Percentiles rank a stretch among this genome's conserved stretches.
These are phyloP conservation scores for Daldinia concentrica DNA, from an alignment of 495 filamentous ascomycete species.

Conservation along the genomic window DNA sequence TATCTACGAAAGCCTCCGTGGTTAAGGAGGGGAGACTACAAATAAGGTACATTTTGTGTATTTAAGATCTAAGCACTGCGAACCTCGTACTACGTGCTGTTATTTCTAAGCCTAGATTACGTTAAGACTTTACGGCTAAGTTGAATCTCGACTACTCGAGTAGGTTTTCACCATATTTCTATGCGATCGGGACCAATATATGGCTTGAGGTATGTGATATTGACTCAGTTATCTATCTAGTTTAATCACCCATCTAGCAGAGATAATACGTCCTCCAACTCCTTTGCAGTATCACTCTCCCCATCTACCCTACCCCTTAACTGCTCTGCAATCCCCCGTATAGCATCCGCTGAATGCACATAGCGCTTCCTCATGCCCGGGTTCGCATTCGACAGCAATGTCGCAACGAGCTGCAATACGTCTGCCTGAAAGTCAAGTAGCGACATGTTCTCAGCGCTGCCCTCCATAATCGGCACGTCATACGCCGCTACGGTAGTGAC, in stretches of 20 bases:
- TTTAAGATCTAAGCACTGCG: no score
- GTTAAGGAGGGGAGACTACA: background rate
- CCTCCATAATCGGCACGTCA: conserved; percentile 37
- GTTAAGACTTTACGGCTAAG: no score
- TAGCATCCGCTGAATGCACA: conserved; percentile 51
- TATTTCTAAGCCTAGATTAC: no score
- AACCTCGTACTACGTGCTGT: no score
- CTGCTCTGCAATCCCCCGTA: conserved; percentile 52
- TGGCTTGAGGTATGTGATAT: background rate
- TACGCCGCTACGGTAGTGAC: conserved; percentile 53
- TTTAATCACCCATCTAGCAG: conserved; percentile 24
- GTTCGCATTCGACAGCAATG: conserved; percentile 58
- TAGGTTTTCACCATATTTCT: no score
- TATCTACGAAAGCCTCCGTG: background rate
- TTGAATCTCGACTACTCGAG: no score
- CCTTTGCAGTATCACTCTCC: conserved; percentile 35
- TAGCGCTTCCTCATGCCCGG: conserved; percentile 56
- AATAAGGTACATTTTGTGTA: no score
- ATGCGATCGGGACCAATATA: no score
- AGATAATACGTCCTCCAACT: conserved; percentile 41
- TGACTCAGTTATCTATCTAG: background rate
- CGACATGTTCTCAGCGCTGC: background rate
- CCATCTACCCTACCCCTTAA: conserved; percentile 40
- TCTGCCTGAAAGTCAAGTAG: conserved; percentile 60
- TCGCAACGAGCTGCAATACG: conserved; percentile 59